Evolutionary conservation across 305 asterid genomes (phyloP), one percentile per base, ranked within the genome.

Genomic region (Fraxinus baroniana): DNA sequence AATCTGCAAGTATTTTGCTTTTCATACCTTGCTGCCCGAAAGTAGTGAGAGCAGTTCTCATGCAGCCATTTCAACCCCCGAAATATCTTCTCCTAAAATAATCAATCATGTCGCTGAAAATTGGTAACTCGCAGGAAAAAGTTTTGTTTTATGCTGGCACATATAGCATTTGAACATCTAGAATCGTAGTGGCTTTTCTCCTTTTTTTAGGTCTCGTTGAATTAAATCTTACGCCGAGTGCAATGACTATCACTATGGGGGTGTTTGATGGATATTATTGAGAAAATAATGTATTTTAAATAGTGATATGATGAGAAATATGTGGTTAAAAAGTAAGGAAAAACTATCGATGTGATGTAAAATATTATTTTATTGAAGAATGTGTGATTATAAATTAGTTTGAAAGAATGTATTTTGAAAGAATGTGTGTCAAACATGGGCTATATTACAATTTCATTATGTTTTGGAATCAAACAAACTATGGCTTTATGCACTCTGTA

Each of bases 1-100:
- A 74, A 78, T 84, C 66, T 60, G 66, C 35, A 55, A 62, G 78
- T 78, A 30, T 10, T 15, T 35, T 77, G 41, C 86, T 74, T 83
- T 76, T 79, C 49, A 52, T 22, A 60, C 20, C 37, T 37, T 12
- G 33, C 86, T 71, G 57, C 76, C 35, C 46, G 36, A 20, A 60
- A 60, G 71, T 76, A 17, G 77, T 49, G 83, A 66, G 82, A 82
- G 76, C 55, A 18, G 55, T 82, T 35, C 39, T 3, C 32, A 0
- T 60, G 70, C 71, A 60, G 28, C 26, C 26, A 57, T 57, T 57
- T 6, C 28, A 5, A 76, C 39, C 39, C 41, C 57, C 32, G 32
- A 36, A 24, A 72, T 74, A 36, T 74, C 28, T 36, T 73, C 49
- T 37, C 33, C 57, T 46, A 24, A 8, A 74, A 37, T 35, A 36